Evolutionary conservation across 257 asterid genomes (phyloP).

Genomic region (Hygrophila difformis): DNA sequence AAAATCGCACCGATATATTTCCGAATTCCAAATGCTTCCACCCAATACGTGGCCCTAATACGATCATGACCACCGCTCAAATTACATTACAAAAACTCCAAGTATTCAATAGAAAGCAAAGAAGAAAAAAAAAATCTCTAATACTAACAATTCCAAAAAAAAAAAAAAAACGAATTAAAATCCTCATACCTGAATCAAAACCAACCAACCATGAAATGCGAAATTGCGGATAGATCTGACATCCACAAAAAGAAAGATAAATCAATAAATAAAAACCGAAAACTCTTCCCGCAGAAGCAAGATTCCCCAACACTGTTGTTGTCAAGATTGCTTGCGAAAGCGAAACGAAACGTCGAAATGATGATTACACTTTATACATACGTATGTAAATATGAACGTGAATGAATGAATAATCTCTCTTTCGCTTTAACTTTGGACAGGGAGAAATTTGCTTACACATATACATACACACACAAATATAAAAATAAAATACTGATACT

Average conservation of each 20-base stretch:
- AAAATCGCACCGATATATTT: conserved; percentile 9
- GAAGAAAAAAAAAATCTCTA: no score
- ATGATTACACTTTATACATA: conserved; percentile 22
- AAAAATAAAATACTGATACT: no score
- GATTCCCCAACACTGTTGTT: conserved; percentile 3
- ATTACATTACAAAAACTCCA: conserved; percentile 6
- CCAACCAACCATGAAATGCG: conserved; percentile 25
- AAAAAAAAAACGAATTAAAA: conserved; percentile 1
- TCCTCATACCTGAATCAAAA: conserved; percentile 27
- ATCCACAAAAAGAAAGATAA: not conserved
- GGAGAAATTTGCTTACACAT: not conserved
- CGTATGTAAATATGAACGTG: not conserved
- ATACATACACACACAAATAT: no score
- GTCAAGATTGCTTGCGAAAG: conserved; percentile 39
- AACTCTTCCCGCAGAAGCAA: not conserved
- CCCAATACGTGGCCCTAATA: conserved; percentile 14
- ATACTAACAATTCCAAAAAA: no score
- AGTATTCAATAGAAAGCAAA: not conserved
- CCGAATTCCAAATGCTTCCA: conserved; percentile 7
- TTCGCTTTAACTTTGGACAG: no score
- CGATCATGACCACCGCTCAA: not conserved
- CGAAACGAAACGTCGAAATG: conserved; percentile 34
- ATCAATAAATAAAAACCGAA: no score
- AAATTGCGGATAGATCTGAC: conserved; percentile 39
- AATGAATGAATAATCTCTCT: no score